Base-by-base conservation (phyloP, 179 eudicot genomes). In the Silene vulgaris region DNA sequence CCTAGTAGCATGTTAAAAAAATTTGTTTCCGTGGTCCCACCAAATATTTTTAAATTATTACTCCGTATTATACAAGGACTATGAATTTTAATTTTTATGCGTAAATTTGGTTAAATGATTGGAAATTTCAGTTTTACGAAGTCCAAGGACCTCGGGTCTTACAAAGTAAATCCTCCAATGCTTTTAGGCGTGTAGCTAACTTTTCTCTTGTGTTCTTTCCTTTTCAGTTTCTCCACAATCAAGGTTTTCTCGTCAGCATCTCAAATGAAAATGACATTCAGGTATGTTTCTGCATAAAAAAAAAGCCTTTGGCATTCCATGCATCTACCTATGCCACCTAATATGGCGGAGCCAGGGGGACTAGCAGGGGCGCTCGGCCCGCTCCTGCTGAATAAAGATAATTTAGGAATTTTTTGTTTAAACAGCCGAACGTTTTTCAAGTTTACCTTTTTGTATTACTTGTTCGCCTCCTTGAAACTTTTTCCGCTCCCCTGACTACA, bases 191-290 rank as follows among this genome's bases (percentile, higher is more conserved):
- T 45, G 40, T 28, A 52, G 21, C 74, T 72, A 32, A 29, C 5
- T 28, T 13, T 28, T 17, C 23, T 7, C 68, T 11, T 74, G 65
- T 56, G 21, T 57, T 19, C 8, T 56, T 56, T 21, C 66, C 35
- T 70, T 40, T 73, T 75, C 92, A 96, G 99, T 96, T 96, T 80
- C 83, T 96, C 80, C 86, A 93, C 78, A 96, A 96, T 83, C 97
- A 90, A 90, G 99, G 98, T 74, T 86, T 88, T 78, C 89, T 96
- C 20, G 85, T 80, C 78, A 86, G 90, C 48, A 83, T 96, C 81
- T 89, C 99, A 75, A 91, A 85, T 79, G 97, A 93, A 78, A 90
- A 96, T 82, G 92, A 90, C 75, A 77, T 96, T 75, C 92, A 90
- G 99, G 99, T 96, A 87, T 77, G 28, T 65, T 77, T 76, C 74